phyloP scores from a whole-genome alignment of 345 rosid species.

The Sapria himalayana region DNA sequence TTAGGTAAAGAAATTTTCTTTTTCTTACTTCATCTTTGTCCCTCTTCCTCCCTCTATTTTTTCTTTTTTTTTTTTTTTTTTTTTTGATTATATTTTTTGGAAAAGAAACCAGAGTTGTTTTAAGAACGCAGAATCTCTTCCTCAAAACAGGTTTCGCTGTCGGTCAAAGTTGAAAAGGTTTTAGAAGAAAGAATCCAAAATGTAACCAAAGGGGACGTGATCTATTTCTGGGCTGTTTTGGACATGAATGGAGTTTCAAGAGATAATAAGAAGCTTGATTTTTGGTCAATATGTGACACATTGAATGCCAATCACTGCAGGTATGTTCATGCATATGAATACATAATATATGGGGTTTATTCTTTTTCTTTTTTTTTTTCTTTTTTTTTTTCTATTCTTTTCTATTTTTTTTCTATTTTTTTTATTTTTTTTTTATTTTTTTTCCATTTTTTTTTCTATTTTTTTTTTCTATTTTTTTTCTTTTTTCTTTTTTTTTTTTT shows the following conservation, averaged over 20 bases:
- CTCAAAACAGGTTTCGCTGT: slow-evolving; percentile 13
- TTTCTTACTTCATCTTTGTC: too few species aligned
- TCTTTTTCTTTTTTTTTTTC: neutral
- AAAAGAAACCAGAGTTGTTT: too few species aligned
- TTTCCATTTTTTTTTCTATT: too few species aligned
- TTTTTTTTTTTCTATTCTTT: too few species aligned
- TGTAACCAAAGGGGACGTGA: slow-evolving; percentile 13
- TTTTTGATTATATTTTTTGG: too few species aligned
- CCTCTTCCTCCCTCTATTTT: too few species aligned
- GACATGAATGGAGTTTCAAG: slow-evolving; percentile 10
- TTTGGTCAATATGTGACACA: slow-evolving; percentile 18
- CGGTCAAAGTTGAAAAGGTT: slow-evolving; percentile 10
- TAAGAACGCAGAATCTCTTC: neutral
- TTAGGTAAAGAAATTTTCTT: too few species aligned
- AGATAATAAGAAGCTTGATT: slow-evolving; percentile 7
- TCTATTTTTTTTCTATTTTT: too few species aligned
- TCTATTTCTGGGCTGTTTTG: slow-evolving; percentile 14
- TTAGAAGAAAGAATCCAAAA: slow-evolving; percentile 11
- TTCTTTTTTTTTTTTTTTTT: too few species aligned
- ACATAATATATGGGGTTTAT: neutral
- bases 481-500: too few species aligned
- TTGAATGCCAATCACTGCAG: slow-evolving; percentile 17
- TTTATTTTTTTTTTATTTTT: too few species aligned
- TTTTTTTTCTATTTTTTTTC: too few species aligned
- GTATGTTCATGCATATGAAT: slow-evolving; percentile 7